Base-by-base conservation (phyloP, 1,284 basidiomycete genomes). In the Coniferiporia weirii region DNA sequence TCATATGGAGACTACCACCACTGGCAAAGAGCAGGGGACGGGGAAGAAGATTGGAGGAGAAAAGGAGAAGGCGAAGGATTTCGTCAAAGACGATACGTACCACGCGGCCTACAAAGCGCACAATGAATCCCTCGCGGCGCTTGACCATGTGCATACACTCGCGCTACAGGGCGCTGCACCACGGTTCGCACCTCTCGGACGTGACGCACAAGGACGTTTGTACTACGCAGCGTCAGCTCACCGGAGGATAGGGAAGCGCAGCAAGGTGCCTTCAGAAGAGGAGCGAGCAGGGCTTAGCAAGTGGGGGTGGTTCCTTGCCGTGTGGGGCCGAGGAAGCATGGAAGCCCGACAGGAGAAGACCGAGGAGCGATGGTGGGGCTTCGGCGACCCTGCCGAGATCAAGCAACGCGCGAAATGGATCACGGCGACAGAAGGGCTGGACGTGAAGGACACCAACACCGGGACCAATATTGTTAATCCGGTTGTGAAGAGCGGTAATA, bases 291-390 rank as follows among this genome's bases (percentile, higher is more conserved):
- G 72, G 44, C 72, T 84, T 69, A 76, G 69, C 61, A 76, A 80
- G 40, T 91, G 87, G 87, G 76, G 82, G 1, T 89, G 84, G 84
- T 85, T 88, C 68, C 65, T 91, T n/a, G 82, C 79, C 0, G 83
- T 89, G 0, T 87, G 81, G 79, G 88, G 88, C 0, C 34, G n/a
- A 4, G 88, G 88, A 0, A 45, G 44, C n/a, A 38, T 40, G 15
- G 36, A 32, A 44, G 45, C 19, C 13, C 1, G 17, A 4, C 36
- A 46, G 27, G 46, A 52, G 15, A 44, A 47, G 17, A 40, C 19
- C 17, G 56, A 54, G 27, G 65, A 67, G 6, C 71, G 70, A 19
- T 91, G 88, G 88, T 90, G 86, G 83, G 84, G 79, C n/a, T 85
- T 89, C 70, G 80, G 76, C 73, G 76, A 87, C 7, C 80, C 84